These are phyloP conservation scores for Saccharomycopsis microspora DNA, from an alignment of 805 yeast species.

Conservation along the genomic window DNA sequence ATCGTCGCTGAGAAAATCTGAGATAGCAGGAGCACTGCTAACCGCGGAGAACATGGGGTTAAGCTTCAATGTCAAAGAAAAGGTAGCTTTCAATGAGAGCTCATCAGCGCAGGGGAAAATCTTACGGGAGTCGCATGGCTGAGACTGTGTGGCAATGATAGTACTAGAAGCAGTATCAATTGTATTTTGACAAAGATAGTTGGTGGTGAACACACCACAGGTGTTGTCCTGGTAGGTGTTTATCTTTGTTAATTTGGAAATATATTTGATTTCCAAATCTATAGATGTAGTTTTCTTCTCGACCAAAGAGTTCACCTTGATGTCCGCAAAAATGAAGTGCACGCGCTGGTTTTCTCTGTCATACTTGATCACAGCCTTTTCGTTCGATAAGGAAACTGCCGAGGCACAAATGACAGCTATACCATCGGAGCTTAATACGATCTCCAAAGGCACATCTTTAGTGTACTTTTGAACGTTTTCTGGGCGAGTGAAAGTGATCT, in stretches of 20 bases:
- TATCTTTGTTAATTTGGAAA: conserved; percentile 41
- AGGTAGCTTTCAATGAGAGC: conserved; percentile 38
- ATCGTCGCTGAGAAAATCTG: conserved; percentile 22
- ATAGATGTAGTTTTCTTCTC: conserved; percentile 13
- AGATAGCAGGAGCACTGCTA: conserved; percentile 32
- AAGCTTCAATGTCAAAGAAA: conserved; percentile 39
- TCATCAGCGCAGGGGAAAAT: conserved; percentile 69
- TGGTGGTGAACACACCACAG: conserved; percentile 57
- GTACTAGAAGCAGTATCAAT: conserved; percentile 36
- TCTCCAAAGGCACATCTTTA: conserved; percentile 17
- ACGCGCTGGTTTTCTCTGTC: conserved; percentile 31
- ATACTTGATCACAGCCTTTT: conserved; percentile 18
- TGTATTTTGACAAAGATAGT: conserved; percentile 32
- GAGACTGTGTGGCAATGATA: conserved; percentile 60
- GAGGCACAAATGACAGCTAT: not conserved
- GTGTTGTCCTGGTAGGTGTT: conserved; percentile 46
- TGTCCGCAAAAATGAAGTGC: conserved; percentile 20
- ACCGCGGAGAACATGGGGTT: conserved; percentile 34
- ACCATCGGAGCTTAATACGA: conserved; percentile 26
- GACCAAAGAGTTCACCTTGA: conserved; percentile 19
- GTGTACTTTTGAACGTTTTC: not conserved
- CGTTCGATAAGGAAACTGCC: conserved; percentile 20
- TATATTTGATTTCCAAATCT: conserved; percentile 25
- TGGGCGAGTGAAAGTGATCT: conserved; percentile 20
- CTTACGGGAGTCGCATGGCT: conserved; percentile 51